Evolutionary conservation across 768 basidiomycete genomes (phyloP).

Genomic region (Termitomyces heimii): DNA sequence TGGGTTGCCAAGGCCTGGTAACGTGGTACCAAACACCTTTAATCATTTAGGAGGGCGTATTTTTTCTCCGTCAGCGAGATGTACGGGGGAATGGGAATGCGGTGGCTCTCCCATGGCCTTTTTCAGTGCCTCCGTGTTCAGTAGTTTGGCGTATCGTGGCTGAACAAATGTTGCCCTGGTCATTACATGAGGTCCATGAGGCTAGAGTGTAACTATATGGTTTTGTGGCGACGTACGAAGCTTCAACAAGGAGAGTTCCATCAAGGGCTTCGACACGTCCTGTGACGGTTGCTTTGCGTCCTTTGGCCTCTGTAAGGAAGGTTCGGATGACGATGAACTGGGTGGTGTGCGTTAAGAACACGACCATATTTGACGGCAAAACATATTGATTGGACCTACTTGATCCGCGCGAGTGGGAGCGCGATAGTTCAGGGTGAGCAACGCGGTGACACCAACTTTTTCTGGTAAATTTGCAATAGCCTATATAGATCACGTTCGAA

Average conservation of each 20-base stretch:
- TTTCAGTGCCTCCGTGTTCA: constrained; percentile 53
- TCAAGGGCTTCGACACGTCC: constrained; percentile 74
- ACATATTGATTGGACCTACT: constrained; percentile 46
- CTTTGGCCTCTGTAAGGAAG: constrained; percentile 57
- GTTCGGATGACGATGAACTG: constrained; percentile 84
- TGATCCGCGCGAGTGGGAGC: constrained; percentile 90
- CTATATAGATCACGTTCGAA: constrained; percentile 39
- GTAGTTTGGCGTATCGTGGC: constrained; percentile 78
- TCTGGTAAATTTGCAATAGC: constrained; percentile 83
- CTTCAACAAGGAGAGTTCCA: constrained; percentile 81
- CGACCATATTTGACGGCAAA: background rate
- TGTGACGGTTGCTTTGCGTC: constrained; percentile 69
- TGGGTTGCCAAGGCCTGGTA: background rate
- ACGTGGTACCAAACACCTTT: background rate
- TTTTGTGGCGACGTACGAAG: constrained; percentile 47
- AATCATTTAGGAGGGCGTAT: constrained; percentile 12
- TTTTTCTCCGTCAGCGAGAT: constrained; percentile 33
- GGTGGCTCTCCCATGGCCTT: constrained; percentile 62
- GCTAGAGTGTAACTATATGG: background rate
- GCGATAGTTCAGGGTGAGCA: constrained; percentile 72
- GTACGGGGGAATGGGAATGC: constrained; percentile 26
- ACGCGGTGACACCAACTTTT: constrained; percentile 91
- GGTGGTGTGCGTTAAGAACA: constrained; percentile 1
- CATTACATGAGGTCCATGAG: background rate
- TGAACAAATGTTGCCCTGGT: constrained; percentile 84